Evolutionary conservation across 2,329 filamentous ascomycete genomes (phyloP), one percentile per base, ranked within the genome.

Genomic region (Fusarium ambrosium): DNA sequence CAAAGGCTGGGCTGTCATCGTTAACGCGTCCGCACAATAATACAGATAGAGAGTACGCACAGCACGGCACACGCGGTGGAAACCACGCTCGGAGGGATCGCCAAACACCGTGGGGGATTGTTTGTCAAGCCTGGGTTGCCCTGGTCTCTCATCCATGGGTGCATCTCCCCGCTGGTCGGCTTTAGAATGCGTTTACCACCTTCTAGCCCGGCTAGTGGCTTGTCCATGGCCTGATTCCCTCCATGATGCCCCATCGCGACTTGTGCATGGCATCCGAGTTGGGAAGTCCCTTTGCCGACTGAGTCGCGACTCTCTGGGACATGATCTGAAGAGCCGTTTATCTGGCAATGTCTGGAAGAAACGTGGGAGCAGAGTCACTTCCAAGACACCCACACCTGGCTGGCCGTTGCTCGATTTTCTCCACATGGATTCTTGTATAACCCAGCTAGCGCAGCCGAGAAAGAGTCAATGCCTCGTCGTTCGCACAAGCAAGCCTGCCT

Each of bases 201-300:
- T 73, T 75, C 71, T 64, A 69, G 63, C 55, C 71, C 61, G 60
- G 56, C 64, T 77, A 72, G 77, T 73, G 76, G 64, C 68, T 71
- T 73, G 62, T 48, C 39, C 32, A 75, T 78, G 72, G 62, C 48
- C 63, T 74, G 77, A 72, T 71, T 55, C 43, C 59, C 64, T 66
- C 36, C 48, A 68, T 58, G n/a, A 67, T 62, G 65, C 64, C 58
- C 64, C 41, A 56, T 73, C 55, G 20, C 64, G 68, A 70, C 74
- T 68, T 69, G 43, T 63, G 55, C 69, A 55, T 62, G 63, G 51
- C 29, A 24, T 55, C 32, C 60, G 48, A 62, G 29, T 66, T 62
- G 27, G 41, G 60, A 58, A 66, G 58, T 41, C 58, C 58, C 32
- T 64, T 41, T 55, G 22, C 36, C 20, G 36, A 55, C 37, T 62